Evolutionary conservation across 305 asterid genomes (phyloP).

Genomic region (Lippia alba): DNA sequence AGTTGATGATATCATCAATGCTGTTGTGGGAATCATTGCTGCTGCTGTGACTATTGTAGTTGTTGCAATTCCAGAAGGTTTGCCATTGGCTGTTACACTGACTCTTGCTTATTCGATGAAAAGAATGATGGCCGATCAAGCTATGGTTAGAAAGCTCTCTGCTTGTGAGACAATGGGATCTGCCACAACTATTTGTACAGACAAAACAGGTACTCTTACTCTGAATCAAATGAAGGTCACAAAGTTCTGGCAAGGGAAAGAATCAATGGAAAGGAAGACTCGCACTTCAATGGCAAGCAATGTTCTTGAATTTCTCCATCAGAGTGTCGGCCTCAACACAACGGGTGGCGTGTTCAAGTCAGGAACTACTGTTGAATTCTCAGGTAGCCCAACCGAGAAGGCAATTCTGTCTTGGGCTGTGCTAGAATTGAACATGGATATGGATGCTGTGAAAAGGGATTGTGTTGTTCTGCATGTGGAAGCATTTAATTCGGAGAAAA

Average conservation of each 20-base stretch:
- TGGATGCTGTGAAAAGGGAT: conserved; percentile 3
- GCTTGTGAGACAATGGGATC: conserved; percentile 54
- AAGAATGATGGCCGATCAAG: conserved; percentile 51
- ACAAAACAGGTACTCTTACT: conserved; percentile 47
- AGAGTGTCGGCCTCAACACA: conserved; percentile 56
- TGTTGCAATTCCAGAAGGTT: conserved; percentile 50
- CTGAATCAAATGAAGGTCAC: conserved; percentile 24
- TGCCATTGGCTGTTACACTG: conserved; percentile 45
- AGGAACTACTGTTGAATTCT: conserved; percentile 32
- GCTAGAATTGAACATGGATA: conserved; percentile 33
- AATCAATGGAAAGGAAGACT: not conserved
- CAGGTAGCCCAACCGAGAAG: conserved; percentile 53
- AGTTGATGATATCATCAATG: conserved; percentile 35
- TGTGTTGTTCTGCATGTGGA: not conserved
- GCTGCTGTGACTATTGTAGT: conserved; percentile 41
- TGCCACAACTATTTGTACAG: conserved; percentile 46
- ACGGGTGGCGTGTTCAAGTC: conserved; percentile 43
- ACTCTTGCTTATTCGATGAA: conserved; percentile 53
- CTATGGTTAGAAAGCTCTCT: conserved; percentile 44
- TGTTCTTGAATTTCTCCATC: conserved; percentile 34
- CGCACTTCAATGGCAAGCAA: not conserved
- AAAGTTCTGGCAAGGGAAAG: not conserved
- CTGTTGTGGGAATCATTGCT: conserved; percentile 39
- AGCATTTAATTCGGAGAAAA: conserved; percentile 58
- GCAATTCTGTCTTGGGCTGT: conserved; percentile 50